Base-by-base conservation (phyloP, 345 rosid genomes). In the Raphanus sativus region DNA sequence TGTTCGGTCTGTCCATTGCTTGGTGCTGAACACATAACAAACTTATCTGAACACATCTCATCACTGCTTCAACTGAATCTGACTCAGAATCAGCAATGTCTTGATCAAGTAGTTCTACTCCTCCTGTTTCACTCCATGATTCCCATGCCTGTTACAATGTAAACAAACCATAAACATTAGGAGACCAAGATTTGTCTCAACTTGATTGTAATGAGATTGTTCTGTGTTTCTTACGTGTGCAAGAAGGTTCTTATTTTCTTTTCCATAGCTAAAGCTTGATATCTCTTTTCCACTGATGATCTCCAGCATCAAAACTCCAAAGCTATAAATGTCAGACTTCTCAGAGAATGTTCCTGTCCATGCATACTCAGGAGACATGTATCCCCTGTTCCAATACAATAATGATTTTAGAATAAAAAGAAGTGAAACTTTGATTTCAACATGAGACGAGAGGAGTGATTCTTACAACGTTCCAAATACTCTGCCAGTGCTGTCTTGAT, bases 341-440 rank as follows among this genome's bases (percentile, higher is more conserved):
- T 81, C 80, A 0, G 85, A 84, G 78, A 83, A 87, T 8, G 66
- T 74, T 2, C 89, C 86, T 26, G 82, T 81, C 42, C 81, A 70
- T 0, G 84, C 84, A 38, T 87, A 87, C 76, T 87, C 90, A 7
- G 84, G 86, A 65, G 88, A 72, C 87, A 85, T 83, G 66, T 81
- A 76, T 48, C 80, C 80, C 2, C 80, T 76, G 74, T 56, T 65
- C 8, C 0, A 8, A 5, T 52, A 52, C 12, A 26, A n/a, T 1
- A 26, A 74, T 9, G 21, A 2, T 30, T 61, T 45, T 2, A 45
- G 54, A 13, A 12, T 13, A 48, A 5, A 48, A 48, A 40, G 9
- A 34, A 34, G 10, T 34, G 40, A 34, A 34, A 11, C 48, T 40
- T 42, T 42, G 50, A 12, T 42, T 42, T 42, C n/a, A 42, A 42